These are phyloP conservation scores for Plasmodium vivax DNA, from an alignment of 169 alveolate species.

Conservation along the genomic window DNA sequence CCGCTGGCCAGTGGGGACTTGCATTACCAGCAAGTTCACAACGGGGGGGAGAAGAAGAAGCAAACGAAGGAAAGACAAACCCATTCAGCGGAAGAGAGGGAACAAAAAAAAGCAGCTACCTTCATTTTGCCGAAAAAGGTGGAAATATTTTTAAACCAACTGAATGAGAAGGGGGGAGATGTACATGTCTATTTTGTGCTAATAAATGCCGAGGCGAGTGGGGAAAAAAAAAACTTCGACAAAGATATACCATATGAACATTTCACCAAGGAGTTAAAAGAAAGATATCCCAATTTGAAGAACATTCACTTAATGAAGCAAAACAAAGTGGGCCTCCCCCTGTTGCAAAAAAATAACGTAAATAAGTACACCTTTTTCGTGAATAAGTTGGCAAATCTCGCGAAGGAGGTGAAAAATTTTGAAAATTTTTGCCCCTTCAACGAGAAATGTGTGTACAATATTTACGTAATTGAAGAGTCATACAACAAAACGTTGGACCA, in stretches of 20 bases:
- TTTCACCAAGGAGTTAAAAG: slow-evolving; percentile 18
- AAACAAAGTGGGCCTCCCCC: slow-evolving; percentile 7
- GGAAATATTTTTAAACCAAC: slow-evolving; percentile 16
- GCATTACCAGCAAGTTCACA: not conserved
- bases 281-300: slow-evolving; percentile 17
- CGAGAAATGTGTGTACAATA: slow-evolving; percentile 51
- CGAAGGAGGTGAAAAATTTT: slow-evolving; percentile 14
- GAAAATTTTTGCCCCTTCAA: slow-evolving; percentile 29
- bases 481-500: slow-evolving; percentile 37
- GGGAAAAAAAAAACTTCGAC: not conserved
- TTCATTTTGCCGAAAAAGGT: slow-evolving; percentile 21
- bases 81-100: not conserved
- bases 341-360: slow-evolving; percentile 38
- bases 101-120: not conserved
- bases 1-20: slow-evolving; percentile 23
- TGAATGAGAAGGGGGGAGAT: slow-evolving; percentile 33
- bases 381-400: slow-evolving; percentile 13
- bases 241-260: not conserved
- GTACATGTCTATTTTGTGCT: slow-evolving; percentile 40
- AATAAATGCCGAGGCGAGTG: not conserved
- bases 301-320: slow-evolving; percentile 43
- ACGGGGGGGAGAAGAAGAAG: not conserved
- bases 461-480: slow-evolving; percentile 59
- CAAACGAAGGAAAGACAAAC: not conserved
- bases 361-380: slow-evolving; percentile 2